Conservation (phyloP, 1,284 basidiomycete species). For the Puccinia coronata region DNA sequence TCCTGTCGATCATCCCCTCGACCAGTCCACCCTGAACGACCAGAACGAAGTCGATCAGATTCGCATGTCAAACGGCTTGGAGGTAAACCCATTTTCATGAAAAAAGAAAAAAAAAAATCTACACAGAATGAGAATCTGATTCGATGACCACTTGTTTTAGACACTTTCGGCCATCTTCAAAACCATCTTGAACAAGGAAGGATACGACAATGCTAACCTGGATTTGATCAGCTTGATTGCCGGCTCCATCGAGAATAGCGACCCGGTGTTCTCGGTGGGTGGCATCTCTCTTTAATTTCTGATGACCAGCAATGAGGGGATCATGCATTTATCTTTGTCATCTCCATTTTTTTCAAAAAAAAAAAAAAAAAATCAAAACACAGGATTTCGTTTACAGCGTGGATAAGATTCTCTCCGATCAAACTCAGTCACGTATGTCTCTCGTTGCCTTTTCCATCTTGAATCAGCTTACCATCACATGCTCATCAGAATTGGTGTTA, state of each 20-base stretch:
- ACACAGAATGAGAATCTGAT: neutral
- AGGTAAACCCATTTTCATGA: conserved; percentile 1
- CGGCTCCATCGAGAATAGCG: conserved; percentile 53
- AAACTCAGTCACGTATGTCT: conserved; percentile 32
- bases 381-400: conserved; percentile 56
- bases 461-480: neutral
- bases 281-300: no score
- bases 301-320: neutral
- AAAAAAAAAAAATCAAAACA: no score
- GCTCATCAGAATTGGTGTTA: neutral
- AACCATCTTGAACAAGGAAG: conserved; percentile 35
- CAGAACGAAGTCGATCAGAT: conserved; percentile 43
- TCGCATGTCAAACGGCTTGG: conserved; percentile 36
- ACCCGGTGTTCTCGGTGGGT: conserved; percentile 53
- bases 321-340: no score
- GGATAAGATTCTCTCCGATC: conserved; percentile 53
- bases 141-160: conserved; percentile 10
- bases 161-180: conserved; percentile 37
- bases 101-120: neutral
- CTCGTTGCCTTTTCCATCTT: neutral
- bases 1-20: neutral
- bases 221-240: conserved; percentile 54
- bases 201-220: conserved; percentile 52
- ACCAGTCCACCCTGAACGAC: neutral
- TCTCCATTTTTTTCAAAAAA: no score